phyloP scores from a whole-genome alignment of 345 rosid genomes.

The Eucalyptus pumila region DNA sequence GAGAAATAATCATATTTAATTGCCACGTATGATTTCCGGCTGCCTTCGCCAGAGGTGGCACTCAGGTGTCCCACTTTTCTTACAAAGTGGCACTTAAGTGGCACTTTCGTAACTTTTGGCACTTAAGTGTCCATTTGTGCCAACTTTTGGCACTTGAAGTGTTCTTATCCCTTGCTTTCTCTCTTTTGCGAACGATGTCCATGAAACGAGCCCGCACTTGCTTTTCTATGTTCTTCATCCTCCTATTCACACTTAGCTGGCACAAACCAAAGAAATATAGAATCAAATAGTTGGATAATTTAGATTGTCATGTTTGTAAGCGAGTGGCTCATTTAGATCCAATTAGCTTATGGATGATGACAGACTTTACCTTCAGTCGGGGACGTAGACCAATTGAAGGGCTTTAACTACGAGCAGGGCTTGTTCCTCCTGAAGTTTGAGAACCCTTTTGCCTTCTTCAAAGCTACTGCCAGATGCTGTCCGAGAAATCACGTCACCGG shows the following conservation, averaged over 20 bases:
- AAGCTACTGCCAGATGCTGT: constrained; percentile 7
- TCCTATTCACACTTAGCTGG: constrained; percentile 32
- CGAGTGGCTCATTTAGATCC: too few relatives aligned
- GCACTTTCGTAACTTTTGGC: too few relatives aligned
- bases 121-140: too few relatives aligned
- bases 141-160: too few relatives aligned
- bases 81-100: too few relatives aligned
- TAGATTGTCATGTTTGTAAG: not conserved
- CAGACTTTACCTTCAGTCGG: constrained; percentile 37
- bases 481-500: too few relatives aligned
- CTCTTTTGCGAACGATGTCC: constrained; percentile 19
- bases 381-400: constrained; percentile 14
- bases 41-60: too few relatives aligned
- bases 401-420: constrained; percentile 14
- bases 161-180: too few relatives aligned
- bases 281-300: too few relatives aligned
- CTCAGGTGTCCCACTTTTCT: too few relatives aligned
- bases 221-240: constrained; percentile 17
- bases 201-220: constrained; percentile 17
- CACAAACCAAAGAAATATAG: constrained; percentile 3
- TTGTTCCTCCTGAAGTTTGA: constrained; percentile 19
- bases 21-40: too few relatives aligned
- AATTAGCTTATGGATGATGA: not conserved
- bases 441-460: constrained; percentile 24
- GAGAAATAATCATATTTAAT: too few relatives aligned